phyloP scores from a whole-genome alignment of 208 protist genomes.

The Crithidia thermophila region DNA sequence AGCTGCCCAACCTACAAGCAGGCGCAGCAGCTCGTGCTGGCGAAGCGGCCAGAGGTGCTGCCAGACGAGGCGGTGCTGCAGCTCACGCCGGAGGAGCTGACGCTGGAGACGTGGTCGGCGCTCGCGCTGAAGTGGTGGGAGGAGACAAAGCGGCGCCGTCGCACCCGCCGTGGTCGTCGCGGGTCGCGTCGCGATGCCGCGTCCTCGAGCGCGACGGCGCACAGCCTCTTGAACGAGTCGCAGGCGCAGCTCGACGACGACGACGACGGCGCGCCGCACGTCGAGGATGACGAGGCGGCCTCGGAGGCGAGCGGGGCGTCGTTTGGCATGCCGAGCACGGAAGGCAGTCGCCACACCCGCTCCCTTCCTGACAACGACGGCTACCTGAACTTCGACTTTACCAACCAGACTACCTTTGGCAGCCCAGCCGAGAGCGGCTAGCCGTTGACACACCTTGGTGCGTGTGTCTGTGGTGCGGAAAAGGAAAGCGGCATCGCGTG shows the following conservation, averaged over 20 bases:
- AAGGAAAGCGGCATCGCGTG: too few species aligned
- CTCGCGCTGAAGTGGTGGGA: slow-evolving; percentile 30
- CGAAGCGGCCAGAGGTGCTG: slow-evolving; percentile 1
- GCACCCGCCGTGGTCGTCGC: slow-evolving; percentile 14
- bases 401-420: slow-evolving; percentile 12
- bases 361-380: slow-evolving; percentile 21
- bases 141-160: slow-evolving; percentile 28
- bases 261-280: slow-evolving; percentile 4
- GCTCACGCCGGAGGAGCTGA: slow-evolving; percentile 15
- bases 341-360: neutral
- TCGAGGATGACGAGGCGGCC: slow-evolving; percentile 8
- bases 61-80: slow-evolving; percentile 6
- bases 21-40: slow-evolving; percentile 13
- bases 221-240: slow-evolving; percentile 7
- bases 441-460: neutral
- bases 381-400: slow-evolving; percentile 31
- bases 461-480: neutral
- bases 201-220: slow-evolving; percentile 8
- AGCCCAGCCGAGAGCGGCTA: slow-evolving; percentile 13
- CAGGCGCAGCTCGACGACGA: slow-evolving; percentile 13
- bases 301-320: slow-evolving; percentile 22
- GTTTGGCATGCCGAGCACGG: slow-evolving; percentile 6
- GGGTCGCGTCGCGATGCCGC: slow-evolving; percentile 8
- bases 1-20: slow-evolving; percentile 16
- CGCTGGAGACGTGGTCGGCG: slow-evolving; percentile 27